Evolutionary conservation across 108 stramenopile species (phyloP).

Genomic region (Chaetoceros muelleri): DNA sequence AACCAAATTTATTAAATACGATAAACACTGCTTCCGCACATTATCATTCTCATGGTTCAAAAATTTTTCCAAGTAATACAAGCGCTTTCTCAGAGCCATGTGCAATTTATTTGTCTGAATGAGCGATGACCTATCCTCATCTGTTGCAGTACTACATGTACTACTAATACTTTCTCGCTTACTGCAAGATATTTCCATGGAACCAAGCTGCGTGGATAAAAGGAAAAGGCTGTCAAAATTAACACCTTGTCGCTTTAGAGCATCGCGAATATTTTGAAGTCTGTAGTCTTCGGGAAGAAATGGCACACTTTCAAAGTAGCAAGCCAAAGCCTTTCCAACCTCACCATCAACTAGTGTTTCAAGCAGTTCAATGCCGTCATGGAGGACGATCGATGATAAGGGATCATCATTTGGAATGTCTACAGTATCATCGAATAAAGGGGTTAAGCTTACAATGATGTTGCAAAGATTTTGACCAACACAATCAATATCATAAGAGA

Average conservation of each 20-base stretch:
- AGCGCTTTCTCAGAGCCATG: conserved; percentile 29
- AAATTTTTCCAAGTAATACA: conserved; percentile 20
- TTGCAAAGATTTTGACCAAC: conserved; percentile 59
- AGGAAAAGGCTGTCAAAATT: conserved; percentile 54
- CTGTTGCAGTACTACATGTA: not conserved
- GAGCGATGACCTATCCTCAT: not conserved
- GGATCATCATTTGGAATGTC: conserved; percentile 1
- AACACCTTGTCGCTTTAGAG: conserved; percentile 44
- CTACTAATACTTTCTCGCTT: not conserved
- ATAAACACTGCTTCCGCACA: conserved; percentile 53
- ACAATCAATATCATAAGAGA: conserved; percentile 21
- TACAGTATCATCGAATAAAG: conserved; percentile 32
- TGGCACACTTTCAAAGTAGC: conserved; percentile 52
- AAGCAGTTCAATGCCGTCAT: conserved; percentile 44
- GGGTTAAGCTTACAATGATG: conserved; percentile 69
- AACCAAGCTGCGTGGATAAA: conserved; percentile 20
- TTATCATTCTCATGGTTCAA: conserved; percentile 59
- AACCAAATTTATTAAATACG: conserved; percentile 58
- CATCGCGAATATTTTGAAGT: conserved; percentile 31
- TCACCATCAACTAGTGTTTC: conserved; percentile 37
- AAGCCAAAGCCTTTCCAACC: conserved; percentile 30
- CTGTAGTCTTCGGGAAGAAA: conserved; percentile 48
- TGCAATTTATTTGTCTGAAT: conserved; percentile 8
- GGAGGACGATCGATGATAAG: conserved; percentile 1
- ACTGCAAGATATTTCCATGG: not conserved